Evolutionary conservation across 441 rosid species (phyloP).

Genomic region (Rhodomyrtus psidioides): DNA sequence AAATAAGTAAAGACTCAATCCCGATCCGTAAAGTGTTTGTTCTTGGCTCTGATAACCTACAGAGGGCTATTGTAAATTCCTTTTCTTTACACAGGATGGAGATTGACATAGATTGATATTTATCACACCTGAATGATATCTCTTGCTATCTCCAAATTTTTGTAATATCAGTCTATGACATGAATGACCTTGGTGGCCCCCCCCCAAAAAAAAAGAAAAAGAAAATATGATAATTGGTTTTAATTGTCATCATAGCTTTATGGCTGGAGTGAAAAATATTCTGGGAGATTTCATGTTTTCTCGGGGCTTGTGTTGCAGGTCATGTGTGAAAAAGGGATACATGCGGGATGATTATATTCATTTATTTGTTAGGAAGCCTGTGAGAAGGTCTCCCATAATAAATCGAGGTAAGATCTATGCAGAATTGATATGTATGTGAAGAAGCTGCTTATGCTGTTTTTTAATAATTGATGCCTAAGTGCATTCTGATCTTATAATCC

Average conservation of each 20-base stretch:
- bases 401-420: slow-evolving; percentile 55
- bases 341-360: slow-evolving; percentile 82
- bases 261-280: neutral
- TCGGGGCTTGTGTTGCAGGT: slow-evolving; percentile 35
- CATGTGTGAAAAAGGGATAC: slow-evolving; percentile 83
- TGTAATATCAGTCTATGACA: neutral
- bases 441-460: neutral
- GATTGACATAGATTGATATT: neutral
- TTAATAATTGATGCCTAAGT: neutral
- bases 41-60: neutral
- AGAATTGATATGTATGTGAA: neutral
- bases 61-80: neutral
- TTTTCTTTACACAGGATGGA: neutral
- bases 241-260: neutral
- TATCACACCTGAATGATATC: neutral
- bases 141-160: neutral
- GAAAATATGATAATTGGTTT: neutral
- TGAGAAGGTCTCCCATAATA: slow-evolving; percentile 88
- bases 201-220: neutral
- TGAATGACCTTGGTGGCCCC: neutral
- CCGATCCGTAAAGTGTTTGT: neutral
- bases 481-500: neutral
- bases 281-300: neutral
- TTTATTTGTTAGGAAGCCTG: slow-evolving; percentile 79
- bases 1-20: neutral